phyloP scores from a whole-genome alignment of 2,329 filamentous ascomycete genomes.

The Pseudogymnoascus sp. region DNA sequence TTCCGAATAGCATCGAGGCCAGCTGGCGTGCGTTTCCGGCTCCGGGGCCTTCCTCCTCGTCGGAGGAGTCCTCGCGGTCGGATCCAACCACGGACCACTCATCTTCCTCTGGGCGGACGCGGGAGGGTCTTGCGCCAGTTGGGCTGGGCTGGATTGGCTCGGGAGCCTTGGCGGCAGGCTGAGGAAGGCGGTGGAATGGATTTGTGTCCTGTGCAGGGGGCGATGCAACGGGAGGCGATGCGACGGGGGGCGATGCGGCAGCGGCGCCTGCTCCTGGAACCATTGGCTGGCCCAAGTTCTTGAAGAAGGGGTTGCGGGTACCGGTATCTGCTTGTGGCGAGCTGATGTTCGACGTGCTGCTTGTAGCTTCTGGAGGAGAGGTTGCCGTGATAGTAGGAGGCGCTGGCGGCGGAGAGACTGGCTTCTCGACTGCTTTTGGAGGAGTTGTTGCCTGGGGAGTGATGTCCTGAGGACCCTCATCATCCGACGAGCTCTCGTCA shows the following conservation, averaged over 20 bases:
- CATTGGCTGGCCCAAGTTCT: slow-evolving; percentile 66
- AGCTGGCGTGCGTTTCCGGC: slow-evolving; percentile 83
- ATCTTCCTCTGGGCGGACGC: slow-evolving; percentile 56
- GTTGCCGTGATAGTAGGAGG: slow-evolving; percentile 39
- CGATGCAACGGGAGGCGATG: slow-evolving; percentile 23
- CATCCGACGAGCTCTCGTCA: slow-evolving; percentile 72
- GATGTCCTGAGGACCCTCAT: slow-evolving; percentile 68
- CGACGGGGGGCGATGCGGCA: slow-evolving; percentile 33
- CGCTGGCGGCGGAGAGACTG: slow-evolving; percentile 45
- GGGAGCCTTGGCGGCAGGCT: slow-evolving; percentile 43
- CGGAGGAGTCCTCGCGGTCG: slow-evolving; percentile 64
- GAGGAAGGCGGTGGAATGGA: slow-evolving; percentile 83
- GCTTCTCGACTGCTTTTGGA: slow-evolving; percentile 45
- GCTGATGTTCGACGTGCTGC: slow-evolving; percentile 36
- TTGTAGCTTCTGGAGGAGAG: slow-evolving; percentile 43
- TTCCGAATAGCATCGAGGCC: slow-evolving; percentile 90
- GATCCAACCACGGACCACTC: slow-evolving; percentile 80
- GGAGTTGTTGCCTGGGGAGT: slow-evolving; percentile 54
- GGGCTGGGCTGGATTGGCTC: slow-evolving; percentile 36
- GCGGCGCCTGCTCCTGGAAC: slow-evolving; percentile 33
- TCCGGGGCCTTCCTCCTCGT: slow-evolving; percentile 68
- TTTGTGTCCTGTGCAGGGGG: slow-evolving; percentile 65
- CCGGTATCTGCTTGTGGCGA: slow-evolving; percentile 58
- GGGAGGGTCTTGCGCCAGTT: slow-evolving; percentile 40
- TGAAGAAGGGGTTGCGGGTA: slow-evolving; percentile 92